phyloP scores from a whole-genome alignment of 2,329 filamentous ascomycete genomes.

The Xylariaceae sp. region DNA sequence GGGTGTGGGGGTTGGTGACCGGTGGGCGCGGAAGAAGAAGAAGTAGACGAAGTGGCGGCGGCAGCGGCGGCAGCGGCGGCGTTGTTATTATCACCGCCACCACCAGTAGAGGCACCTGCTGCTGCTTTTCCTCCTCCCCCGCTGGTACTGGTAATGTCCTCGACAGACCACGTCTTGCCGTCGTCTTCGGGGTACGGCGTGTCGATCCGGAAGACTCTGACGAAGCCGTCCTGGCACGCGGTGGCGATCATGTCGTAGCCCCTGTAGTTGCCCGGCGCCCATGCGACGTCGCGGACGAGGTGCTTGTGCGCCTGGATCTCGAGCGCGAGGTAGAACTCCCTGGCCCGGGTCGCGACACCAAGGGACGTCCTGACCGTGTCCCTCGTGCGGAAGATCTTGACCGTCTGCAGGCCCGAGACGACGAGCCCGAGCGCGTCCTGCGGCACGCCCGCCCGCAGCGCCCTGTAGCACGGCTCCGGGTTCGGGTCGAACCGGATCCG shows the following conservation, averaged over 20 bases:
- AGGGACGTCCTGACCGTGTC: constrained; percentile 49
- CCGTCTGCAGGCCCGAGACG: constrained; percentile 77
- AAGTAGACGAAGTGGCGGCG: too few relatives aligned
- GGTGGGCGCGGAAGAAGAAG: too few relatives aligned
- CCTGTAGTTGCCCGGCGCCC: constrained; percentile 86
- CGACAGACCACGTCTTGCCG: constrained; percentile 45
- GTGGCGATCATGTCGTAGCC: constrained; percentile 89
- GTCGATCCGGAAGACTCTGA: constrained; percentile 80
- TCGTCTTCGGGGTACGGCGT: constrained; percentile 47
- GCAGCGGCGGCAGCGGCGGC: too few relatives aligned
- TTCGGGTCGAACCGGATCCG: constrained; percentile 85
- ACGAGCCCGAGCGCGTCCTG: constrained; percentile 74
- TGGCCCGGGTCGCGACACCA: constrained; percentile 51
- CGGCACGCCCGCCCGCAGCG: constrained; percentile 74
- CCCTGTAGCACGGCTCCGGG: constrained; percentile 70
- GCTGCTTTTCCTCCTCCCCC: constrained; percentile 31
- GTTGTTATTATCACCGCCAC: too few relatives aligned
- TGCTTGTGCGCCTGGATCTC: constrained; percentile 68
- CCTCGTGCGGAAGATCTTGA: constrained; percentile 75
- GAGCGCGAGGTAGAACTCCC: constrained; percentile 79
- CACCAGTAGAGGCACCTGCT: too few relatives aligned
- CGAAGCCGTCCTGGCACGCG: constrained; percentile 84
- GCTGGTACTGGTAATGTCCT: too few relatives aligned
- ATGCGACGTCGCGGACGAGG: constrained; percentile 81
- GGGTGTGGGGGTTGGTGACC: too few relatives aligned